Conservation (phyloP, 768 basidiomycete species). For the Lentinula sp. region DNA sequence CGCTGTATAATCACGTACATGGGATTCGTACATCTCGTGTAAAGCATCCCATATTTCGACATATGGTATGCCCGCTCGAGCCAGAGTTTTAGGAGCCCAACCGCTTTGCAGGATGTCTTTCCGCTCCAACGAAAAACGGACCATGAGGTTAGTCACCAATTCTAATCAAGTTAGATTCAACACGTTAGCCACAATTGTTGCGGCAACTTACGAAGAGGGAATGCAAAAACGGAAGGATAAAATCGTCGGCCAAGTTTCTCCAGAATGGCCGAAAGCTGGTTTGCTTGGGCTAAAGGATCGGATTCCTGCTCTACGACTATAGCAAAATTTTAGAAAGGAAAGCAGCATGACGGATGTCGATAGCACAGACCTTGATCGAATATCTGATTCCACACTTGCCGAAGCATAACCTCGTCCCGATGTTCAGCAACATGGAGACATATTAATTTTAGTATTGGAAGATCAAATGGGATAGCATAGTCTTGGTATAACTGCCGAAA, state of each 20-base stretch:
- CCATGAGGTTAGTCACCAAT: constrained; percentile 67
- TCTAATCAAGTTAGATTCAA: constrained; percentile 36
- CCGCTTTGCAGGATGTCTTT: constrained; percentile 57
- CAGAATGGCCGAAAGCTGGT: constrained; percentile 58
- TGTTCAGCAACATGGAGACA: constrained; percentile 94
- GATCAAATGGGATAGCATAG: constrained; percentile 82
- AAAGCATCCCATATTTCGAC: constrained; percentile 81
- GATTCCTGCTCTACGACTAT: constrained; percentile 51
- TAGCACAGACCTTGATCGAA: constrained; percentile 64
- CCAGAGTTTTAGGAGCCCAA: constrained; percentile 77
- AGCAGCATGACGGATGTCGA: too few relatives aligned
- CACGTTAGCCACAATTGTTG: neutral
- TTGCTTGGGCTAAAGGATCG: constrained; percentile 50
- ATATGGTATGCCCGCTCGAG: constrained; percentile 77
- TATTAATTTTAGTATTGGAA: constrained; percentile 78
- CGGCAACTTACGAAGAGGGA: constrained; percentile 70
- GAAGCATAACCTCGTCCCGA: constrained; percentile 73
- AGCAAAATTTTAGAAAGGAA: neutral
- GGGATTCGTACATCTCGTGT: constrained; percentile 83
- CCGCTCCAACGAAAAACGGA: constrained; percentile 64
- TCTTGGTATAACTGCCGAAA: constrained; percentile 69
- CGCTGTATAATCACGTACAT: constrained; percentile 41
- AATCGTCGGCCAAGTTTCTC: constrained; percentile 78
- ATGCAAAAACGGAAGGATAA: constrained; percentile 86
- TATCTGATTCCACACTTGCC: constrained; percentile 85